These are phyloP conservation scores for Lolium rigidum DNA, from an alignment of 176 grass and related monocot genomes.

Conservation along the genomic window DNA sequence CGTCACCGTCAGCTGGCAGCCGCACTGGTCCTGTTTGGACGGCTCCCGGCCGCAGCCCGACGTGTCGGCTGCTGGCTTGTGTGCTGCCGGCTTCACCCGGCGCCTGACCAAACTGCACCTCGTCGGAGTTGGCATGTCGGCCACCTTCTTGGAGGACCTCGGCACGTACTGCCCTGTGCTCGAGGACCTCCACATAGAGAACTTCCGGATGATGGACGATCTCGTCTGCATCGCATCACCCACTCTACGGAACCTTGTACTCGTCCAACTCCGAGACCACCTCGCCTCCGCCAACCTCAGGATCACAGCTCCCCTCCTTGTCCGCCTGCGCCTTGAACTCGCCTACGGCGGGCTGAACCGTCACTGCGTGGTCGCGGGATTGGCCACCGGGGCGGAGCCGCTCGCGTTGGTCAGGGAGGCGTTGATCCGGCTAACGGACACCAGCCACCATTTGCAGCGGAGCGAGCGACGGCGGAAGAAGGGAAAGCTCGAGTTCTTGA, in stretches of 20 bases:
- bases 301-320: background rate
- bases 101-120: slow-evolving; percentile 5
- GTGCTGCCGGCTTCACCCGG: background rate
- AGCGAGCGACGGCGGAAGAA: too few relatives aligned
- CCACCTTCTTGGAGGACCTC: background rate
- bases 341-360: background rate
- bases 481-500: too few relatives aligned
- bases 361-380: background rate
- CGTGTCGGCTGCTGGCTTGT: background rate
- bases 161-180: slow-evolving; percentile 8
- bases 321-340: background rate
- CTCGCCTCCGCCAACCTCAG: background rate
- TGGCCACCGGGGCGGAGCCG: background rate
- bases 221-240: background rate
- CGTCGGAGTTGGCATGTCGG: background rate
- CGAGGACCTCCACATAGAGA: background rate
- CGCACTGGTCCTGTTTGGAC: background rate
- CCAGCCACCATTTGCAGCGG: too few relatives aligned
- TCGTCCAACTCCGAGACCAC: background rate
- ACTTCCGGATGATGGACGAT: background rate
- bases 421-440: background rate
- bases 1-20: background rate
- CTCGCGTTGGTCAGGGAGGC: background rate
- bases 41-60: background rate
- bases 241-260: background rate